Conservation (phyloP, 202 grass and related monocot species). For the Panicum virgatum region DNA sequence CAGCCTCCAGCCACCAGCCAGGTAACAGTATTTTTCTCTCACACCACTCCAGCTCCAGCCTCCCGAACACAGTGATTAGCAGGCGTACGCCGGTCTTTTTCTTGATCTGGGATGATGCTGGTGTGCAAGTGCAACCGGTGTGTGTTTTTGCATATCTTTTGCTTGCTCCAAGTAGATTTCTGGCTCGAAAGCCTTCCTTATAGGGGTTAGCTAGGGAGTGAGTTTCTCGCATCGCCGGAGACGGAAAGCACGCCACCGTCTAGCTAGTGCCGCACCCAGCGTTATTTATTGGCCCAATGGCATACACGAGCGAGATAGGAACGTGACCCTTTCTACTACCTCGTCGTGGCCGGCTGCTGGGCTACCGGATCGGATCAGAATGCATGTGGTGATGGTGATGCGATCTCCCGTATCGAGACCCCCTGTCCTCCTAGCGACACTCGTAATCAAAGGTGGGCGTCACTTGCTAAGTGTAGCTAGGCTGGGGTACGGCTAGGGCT, state of each 20-base stretch:
- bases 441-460: not conserved
- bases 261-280: not conserved
- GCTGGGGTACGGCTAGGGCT: not conserved
- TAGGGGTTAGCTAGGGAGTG: too few relatives aligned
- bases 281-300: slow-evolving; percentile 23
- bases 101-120: too few relatives aligned
- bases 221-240: not conserved
- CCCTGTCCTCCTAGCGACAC: not conserved
- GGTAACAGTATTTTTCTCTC: too few relatives aligned
- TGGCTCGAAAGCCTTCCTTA: too few relatives aligned
- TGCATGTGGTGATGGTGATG: not conserved
- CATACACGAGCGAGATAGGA: not conserved
- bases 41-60: too few relatives aligned
- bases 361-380: not conserved
- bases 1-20: too few relatives aligned
- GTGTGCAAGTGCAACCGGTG: too few relatives aligned
- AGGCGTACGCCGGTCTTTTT: not conserved
- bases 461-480: not conserved
- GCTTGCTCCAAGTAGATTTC: too few relatives aligned
- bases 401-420: not conserved
- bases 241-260: slow-evolving; percentile 14
- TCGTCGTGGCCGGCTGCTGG: slow-evolving; percentile 4
- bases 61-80: too few relatives aligned
- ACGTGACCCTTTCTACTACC: not conserved
- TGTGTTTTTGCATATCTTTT: too few relatives aligned